Percentiles rank a stretch among this genome's conserved stretches.
phyloP scores from a whole-genome alignment of 257 asterid genomes.

The Rehmannia glutinosa region DNA sequence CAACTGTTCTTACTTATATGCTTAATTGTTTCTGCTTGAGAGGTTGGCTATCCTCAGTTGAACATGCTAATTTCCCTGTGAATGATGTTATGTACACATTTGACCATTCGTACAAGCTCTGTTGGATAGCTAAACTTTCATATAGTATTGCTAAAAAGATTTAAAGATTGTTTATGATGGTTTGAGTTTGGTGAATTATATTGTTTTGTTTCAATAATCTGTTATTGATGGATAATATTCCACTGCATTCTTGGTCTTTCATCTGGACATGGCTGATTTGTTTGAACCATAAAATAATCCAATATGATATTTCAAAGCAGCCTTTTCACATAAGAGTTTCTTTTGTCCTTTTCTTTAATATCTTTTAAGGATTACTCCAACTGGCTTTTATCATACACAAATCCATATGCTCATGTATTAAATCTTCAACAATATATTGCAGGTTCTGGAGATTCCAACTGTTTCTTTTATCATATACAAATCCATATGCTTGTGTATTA shows the following conservation, averaged over 20 bases:
- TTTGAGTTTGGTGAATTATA: background rate
- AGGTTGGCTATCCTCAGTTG: no score
- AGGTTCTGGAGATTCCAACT: constrained; percentile 92
- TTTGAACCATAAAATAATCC: background rate
- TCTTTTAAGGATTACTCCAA: background rate
- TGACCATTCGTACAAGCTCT: background rate
- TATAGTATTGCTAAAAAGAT: no score
- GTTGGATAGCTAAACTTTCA: no score
- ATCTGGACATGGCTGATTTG: background rate
- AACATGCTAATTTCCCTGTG: no score
- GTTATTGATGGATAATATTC: constrained; percentile 2
- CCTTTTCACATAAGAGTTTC: no score
- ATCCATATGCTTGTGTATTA: constrained; percentile 1
- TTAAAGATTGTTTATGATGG: background rate
- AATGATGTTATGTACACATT: background rate
- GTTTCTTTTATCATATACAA: background rate
- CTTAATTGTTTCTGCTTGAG: constrained; percentile 1
- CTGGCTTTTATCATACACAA: background rate
- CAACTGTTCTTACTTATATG: background rate
- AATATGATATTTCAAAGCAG: background rate
- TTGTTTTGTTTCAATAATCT: background rate
- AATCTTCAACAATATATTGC: constrained; percentile 30
- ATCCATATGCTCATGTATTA: constrained; percentile 1
- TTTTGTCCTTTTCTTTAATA: background rate
- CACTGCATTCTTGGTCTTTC: background rate